Conservation (phyloP, 75 land plant genomes). For the Isoetes taiwanensis region DNA sequence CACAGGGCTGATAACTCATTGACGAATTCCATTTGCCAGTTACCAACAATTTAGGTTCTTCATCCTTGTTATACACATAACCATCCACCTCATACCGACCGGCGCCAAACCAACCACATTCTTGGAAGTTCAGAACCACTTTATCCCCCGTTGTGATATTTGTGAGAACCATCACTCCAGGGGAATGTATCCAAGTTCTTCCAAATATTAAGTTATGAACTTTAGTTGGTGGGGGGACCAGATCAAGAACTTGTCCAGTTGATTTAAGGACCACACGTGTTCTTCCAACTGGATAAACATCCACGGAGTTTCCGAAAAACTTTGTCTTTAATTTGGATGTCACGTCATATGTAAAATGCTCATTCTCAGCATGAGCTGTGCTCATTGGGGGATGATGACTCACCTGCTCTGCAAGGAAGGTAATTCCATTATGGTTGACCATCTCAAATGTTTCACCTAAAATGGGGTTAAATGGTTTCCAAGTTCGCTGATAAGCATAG, state of each 20-base stretch:
- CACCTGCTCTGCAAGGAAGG: conserved; percentile 90
- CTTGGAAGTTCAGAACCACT: conserved; percentile 89
- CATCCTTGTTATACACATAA: conserved; percentile 77
- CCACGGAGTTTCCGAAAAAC: conserved; percentile 88
- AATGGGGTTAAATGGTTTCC: conserved; percentile 99
- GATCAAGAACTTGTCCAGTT: conserved; percentile 64
- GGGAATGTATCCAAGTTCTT: conserved; percentile 96
- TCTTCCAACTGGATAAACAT: conserved; percentile 96
- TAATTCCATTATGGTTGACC: conserved; percentile 80
- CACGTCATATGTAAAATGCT: conserved; percentile 84
- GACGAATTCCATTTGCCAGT: conserved; percentile 96
- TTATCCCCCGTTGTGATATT: conserved; percentile 92
- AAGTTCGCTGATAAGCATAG: conserved; percentile 71
- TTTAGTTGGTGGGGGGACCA: conserved; percentile 95
- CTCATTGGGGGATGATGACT: conserved; percentile 99
- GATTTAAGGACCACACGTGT: conserved; percentile 76
- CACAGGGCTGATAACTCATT: conserved; percentile 93
- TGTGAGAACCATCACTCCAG: conserved; percentile 93
- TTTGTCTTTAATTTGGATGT: conserved; percentile 95
- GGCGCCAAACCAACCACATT: conserved; percentile 99
- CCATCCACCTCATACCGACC: conserved; percentile 99
- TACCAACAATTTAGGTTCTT: conserved; percentile 90
- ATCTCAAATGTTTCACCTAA: conserved; percentile 97
- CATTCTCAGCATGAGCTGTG: conserved; percentile 94
- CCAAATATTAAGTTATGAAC: conserved; percentile 96